Base-by-base conservation (phyloP, 345 rosid species). In the Pistacia atlantica region DNA sequence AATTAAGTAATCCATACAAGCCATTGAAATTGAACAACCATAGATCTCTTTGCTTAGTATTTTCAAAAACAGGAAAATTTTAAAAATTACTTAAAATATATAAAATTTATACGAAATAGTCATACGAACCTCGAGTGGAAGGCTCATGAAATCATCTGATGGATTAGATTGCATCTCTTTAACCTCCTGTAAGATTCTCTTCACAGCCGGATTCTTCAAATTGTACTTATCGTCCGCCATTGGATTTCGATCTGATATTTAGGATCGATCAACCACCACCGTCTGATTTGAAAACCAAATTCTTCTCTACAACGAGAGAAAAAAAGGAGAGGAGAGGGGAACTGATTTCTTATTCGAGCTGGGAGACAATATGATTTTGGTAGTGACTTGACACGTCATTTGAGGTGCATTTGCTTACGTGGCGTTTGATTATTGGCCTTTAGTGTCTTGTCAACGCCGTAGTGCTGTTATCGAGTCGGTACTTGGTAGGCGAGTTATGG, bases 161-260 rank as follows among this genome's bases (percentile, higher is more conserved):
- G 98, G 99, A 85, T 92, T 91, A 35, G 98, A 92, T 81, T 93
- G 99, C 98, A 92, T 93, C 93, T 93, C 99, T 81, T 94, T 93
- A 63, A 96, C 94, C 90, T 96, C 99, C 89, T 92, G 97, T 80
- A 96, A 78, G 73, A 96, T 93, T 91, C 98, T 88, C 97, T 93
- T 93, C 79, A 96, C 98, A 46, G 95, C 94, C 56, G 97, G 97
- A 79, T 96, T 96, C 87, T 93, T 93, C 73, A 85, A 83, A 72
- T 93, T 96, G 79, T 91, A 96, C 90, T 80, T 91, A 75, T 92
- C 97, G 77, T 84, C 97, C 83, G 95, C 93, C 97, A 93, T 94
- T 18, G 58, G 76, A 78, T 83, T 56, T 65, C 71, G 83, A 75
- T 71, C 69, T 67, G 66, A 13, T 70, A 35, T 57, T 14, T 57